Conservation (phyloP, 495 filamentous ascomycete species). For the Aspergillus incahuasiensis region DNA sequence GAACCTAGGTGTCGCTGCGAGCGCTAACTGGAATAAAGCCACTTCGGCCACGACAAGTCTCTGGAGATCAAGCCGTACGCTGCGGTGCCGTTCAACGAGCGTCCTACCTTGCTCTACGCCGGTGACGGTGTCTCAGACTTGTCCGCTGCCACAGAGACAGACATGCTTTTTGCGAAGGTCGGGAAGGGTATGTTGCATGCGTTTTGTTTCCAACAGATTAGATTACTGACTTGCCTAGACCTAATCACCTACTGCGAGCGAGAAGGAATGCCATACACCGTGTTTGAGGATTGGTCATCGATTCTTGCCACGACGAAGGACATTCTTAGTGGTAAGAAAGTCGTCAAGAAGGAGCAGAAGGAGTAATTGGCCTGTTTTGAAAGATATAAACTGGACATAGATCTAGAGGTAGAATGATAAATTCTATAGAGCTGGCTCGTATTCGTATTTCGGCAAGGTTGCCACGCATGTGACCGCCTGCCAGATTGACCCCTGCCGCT, state of each 20-base stretch:
- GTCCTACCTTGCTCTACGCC: slow-evolving; percentile 81
- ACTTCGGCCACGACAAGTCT: slow-evolving; percentile 92
- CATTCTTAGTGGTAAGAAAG: slow-evolving; percentile 58
- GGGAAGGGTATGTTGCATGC: slow-evolving; percentile 61
- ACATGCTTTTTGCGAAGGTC: slow-evolving; percentile 86
- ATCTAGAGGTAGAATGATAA: background rate
- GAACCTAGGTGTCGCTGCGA: background rate
- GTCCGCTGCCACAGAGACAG: slow-evolving; percentile 81
- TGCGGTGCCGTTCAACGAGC: slow-evolving; percentile 57
- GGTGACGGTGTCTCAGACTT: slow-evolving; percentile 89
- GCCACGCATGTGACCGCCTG: slow-evolving; percentile 15
- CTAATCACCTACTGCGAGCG: slow-evolving; percentile 76
- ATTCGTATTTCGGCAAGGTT: slow-evolving; percentile 10
- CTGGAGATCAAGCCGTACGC: slow-evolving; percentile 81
- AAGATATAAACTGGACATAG: slow-evolving; percentile 1
- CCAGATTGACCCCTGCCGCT: slow-evolving; percentile 3
- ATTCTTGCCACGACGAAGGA: slow-evolving; percentile 71
- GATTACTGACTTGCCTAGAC: slow-evolving; percentile 45
- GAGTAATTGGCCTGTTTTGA: slow-evolving; percentile 4
- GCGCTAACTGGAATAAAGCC: slow-evolving; percentile 41
- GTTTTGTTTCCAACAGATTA: background rate
- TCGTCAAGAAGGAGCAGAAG: slow-evolving; percentile 28
- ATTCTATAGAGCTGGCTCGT: background rate
- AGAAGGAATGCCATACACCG: slow-evolving; percentile 72
- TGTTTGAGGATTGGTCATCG: slow-evolving; percentile 71